Evolutionary conservation across 1,139 yeast species (phyloP).

Genomic region (Diutina ranongensis): DNA sequence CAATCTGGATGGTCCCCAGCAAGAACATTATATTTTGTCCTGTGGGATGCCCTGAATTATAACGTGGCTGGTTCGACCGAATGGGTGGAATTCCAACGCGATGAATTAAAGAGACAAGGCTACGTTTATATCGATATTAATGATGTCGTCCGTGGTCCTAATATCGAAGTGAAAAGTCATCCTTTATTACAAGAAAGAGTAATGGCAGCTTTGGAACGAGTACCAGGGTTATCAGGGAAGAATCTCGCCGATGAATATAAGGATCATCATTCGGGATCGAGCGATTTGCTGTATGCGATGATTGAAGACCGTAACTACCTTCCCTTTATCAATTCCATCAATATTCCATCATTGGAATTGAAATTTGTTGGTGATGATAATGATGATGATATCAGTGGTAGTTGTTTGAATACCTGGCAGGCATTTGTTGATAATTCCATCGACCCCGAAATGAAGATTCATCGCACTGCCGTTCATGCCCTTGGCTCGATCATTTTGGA

Average conservation of each 20-base stretch:
- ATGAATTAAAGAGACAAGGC: conserved; percentile 47
- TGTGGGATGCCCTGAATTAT: conserved; percentile 79
- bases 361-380: conserved; percentile 30
- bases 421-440: conserved; percentile 33
- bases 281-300: conserved; percentile 26
- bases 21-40: conserved; percentile 69
- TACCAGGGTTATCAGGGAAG: too few species aligned
- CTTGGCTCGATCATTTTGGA: conserved; percentile 42
- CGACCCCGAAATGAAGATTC: conserved; percentile 49
- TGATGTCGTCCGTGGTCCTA: conserved; percentile 57
- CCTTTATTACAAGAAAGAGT: conserved; percentile 43
- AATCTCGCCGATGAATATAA: conserved; percentile 20
- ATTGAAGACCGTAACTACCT: conserved; percentile 52
- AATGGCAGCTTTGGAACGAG: conserved; percentile 17
- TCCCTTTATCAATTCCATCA: conserved; percentile 53
- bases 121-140: conserved; percentile 70
- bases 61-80: conserved; percentile 80
- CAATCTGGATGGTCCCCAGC: conserved; percentile 74
- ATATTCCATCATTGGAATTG: conserved; percentile 60
- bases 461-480: conserved; percentile 45
- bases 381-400: conserved; percentile 34
- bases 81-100: conserved; percentile 52
- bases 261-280: conserved; percentile 17
- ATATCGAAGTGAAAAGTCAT: conserved; percentile 48
- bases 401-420: conserved; percentile 60